Conservation (phyloP, 2,329 filamentous ascomycete species). For the Phialophora chinensis region DNA sequence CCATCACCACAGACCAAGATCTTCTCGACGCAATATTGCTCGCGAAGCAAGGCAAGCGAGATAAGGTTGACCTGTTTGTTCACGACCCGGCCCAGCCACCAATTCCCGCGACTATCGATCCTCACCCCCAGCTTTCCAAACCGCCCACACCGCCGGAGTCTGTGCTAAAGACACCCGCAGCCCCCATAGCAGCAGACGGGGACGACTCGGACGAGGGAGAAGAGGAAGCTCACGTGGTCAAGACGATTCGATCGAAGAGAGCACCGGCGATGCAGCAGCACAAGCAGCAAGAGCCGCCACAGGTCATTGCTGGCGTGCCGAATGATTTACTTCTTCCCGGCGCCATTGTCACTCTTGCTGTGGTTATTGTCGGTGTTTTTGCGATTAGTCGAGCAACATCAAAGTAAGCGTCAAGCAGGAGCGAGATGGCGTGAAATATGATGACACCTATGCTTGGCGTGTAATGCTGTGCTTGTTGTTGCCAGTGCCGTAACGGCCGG, state of each 20-base stretch:
- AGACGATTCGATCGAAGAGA: slow-evolving; percentile 30
- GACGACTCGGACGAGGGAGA: slow-evolving; percentile 58
- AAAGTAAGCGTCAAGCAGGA: slow-evolving; percentile 26
- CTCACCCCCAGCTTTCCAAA: slow-evolving; percentile 60
- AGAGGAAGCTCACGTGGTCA: slow-evolving; percentile 31
- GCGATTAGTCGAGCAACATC: slow-evolving; percentile 69
- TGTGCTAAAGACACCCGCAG: slow-evolving; percentile 47
- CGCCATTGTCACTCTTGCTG: slow-evolving; percentile 91
- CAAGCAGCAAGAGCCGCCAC: slow-evolving; percentile 64
- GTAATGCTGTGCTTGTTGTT: not conserved
- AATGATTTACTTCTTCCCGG: slow-evolving; percentile 93
- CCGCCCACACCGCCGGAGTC: slow-evolving; percentile 61
- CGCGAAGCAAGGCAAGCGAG: slow-evolving; percentile 74
- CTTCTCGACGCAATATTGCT: slow-evolving; percentile 87
- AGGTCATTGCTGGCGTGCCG: slow-evolving; percentile 87
- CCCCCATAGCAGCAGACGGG: slow-evolving; percentile 63
- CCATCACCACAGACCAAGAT: slow-evolving; percentile 94
- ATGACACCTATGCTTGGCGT: not conserved
- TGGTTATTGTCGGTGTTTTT: slow-evolving; percentile 93
- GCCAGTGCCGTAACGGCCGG: not conserved
- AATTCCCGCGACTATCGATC: slow-evolving; percentile 67
- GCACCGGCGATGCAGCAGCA: slow-evolving; percentile 47
- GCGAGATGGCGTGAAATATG: not conserved
- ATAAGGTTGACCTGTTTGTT: slow-evolving; percentile 97
- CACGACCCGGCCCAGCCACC: slow-evolving; percentile 92